Evolutionary conservation across 2,329 filamentous ascomycete genomes (phyloP), one percentile per base, ranked within the genome.

Genomic region (Trichoderma oligosporum): DNA sequence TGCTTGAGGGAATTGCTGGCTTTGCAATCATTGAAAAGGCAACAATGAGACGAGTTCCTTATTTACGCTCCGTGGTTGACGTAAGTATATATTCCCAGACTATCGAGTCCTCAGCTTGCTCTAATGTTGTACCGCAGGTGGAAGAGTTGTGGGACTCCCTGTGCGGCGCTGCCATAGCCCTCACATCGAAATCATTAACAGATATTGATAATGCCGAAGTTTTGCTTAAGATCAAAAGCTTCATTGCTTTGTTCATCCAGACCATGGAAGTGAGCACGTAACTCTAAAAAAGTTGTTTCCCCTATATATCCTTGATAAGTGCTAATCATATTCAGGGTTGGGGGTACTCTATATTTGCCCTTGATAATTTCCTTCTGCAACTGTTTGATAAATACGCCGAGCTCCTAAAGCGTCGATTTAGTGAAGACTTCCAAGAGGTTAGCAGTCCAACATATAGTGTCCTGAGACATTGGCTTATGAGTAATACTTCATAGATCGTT

Each of bases 91-190:
- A 12, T 24, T 18, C 20, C n/a, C 5, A 18, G 16, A 20, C 6
- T 45, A 16, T 36, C 3, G 31, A 24, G 20, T 7, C 4, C 2
- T 29, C 12, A 27, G 6, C 14, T 11, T 25, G 41, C n/a, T 51
- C 39, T 61, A 51, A 62, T 36, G n/a, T 14, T 38, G 14, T 38
- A 33, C 7, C 14, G 14, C 38, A 92, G 88, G 85, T 97, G n/a
- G 94, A 99, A 68, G 94, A 97, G 72, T 77, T 99, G 2, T 99
- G 94, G 94, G 93, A 97, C 66, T 97, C 92, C 0, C 94, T 97
- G 89, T 97, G 93, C 68, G 89, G 92, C 67, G 86, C 87, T 42
- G 87, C 90, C 0, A 91, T 97, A 63, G 82, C 81, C 7, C 78
- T 97, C 46, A 95, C 96, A 61, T 86, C 87, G 1, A 89, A 87